Evolutionary conservation across 2,329 filamentous ascomycete genomes (phyloP).

Genomic region (Apiospora saccharicola): DNA sequence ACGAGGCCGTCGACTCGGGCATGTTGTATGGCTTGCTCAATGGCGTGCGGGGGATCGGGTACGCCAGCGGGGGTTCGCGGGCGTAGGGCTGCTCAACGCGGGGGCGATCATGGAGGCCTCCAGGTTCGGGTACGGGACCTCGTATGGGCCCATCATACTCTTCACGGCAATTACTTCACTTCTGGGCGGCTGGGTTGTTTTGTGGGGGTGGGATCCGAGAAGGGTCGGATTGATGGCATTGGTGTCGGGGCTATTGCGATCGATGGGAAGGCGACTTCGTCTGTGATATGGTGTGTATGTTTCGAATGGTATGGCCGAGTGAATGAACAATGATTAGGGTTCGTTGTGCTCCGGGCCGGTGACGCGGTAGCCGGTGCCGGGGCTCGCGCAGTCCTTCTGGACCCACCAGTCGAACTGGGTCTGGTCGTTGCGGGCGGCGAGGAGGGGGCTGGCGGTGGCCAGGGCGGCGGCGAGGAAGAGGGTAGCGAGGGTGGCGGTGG

Average conservation of each 20-base stretch:
- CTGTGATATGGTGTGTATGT: too few species aligned
- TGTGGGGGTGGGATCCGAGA: neutral
- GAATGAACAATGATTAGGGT: too few species aligned
- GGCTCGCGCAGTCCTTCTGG: neutral
- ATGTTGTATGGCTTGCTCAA: slow-evolving; percentile 18
- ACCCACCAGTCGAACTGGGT: neutral
- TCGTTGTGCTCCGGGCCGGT: neutral
- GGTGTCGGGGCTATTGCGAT: neutral
- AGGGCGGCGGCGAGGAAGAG: neutral
- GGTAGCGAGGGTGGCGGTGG: neutral
- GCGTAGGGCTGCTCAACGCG: neutral
- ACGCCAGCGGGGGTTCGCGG: neutral
- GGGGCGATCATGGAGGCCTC: neutral
- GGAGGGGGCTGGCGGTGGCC: neutral
- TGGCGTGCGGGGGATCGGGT: neutral
- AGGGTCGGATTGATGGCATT: too few species aligned
- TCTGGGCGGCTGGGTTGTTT: neutral
- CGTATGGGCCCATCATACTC: neutral
- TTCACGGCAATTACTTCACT: slow-evolving; percentile 9
- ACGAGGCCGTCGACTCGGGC: slow-evolving; percentile 3
- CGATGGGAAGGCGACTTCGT: neutral
- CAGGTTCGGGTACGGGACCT: neutral
- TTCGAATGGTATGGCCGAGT: too few species aligned
- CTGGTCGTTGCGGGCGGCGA: neutral
- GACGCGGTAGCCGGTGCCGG: neutral